These are phyloP conservation scores for Venturia aucupariae DNA, from an alignment of 2,329 filamentous ascomycete genomes.

Conservation along the genomic window DNA sequence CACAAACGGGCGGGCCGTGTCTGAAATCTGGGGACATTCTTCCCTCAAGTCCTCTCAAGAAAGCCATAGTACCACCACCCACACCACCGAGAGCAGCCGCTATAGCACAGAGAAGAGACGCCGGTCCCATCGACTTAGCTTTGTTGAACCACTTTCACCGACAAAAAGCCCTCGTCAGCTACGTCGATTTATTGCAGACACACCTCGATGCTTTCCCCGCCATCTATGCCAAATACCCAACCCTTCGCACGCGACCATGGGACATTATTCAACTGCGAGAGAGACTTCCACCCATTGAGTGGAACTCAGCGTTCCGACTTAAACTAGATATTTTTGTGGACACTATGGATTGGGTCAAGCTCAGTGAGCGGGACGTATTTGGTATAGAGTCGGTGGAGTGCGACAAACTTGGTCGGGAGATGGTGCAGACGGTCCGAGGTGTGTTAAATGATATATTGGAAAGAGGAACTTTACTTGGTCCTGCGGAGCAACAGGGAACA, in stretches of 20 bases:
- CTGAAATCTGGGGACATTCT: background rate
- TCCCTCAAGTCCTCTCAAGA: background rate
- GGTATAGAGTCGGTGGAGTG: background rate
- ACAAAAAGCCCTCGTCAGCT: background rate
- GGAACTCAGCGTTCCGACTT: background rate
- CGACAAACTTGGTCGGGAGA: too few species aligned
- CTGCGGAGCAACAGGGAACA: too few species aligned
- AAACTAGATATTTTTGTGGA: background rate
- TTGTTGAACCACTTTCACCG: background rate
- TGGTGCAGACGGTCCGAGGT: too few species aligned
- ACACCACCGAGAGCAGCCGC: background rate
- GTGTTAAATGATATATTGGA: background rate
- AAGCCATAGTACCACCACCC: background rate
- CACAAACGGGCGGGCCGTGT: background rate
- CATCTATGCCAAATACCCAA: background rate
- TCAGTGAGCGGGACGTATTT: background rate
- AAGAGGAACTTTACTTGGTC: background rate
- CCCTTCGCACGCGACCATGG: background rate
- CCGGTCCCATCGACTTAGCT: too few species aligned
- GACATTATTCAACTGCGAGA: background rate
- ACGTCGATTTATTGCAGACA: background rate
- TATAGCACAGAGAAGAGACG: background rate
- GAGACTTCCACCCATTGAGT: background rate
- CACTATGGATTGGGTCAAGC: background rate
- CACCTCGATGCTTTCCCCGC: background rate